Base-by-base conservation (phyloP, 371 early-diverging fungal species). In the Fennellomyces sp. region DNA sequence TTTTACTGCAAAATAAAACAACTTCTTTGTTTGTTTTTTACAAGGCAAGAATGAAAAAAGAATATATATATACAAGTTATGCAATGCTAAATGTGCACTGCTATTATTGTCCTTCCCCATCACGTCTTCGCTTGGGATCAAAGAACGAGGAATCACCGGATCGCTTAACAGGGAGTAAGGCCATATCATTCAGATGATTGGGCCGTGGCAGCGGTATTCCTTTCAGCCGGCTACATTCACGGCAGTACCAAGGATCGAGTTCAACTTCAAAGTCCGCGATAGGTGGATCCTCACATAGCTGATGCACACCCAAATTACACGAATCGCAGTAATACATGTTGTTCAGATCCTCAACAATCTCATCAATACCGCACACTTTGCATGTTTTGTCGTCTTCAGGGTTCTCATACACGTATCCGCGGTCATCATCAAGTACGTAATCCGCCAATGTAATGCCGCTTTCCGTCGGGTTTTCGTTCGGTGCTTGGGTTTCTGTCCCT, bases 191-290 rank as follows among this genome's bases (percentile, higher is more conserved):
- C 48, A 47, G 21, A 19, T 48, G 19, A 5, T 17, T 45, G 58
- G 12, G 55, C 27, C 35, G 33, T 25, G 76, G 76, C 10, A 76
- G 28, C 15, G 76, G 76, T 12, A 73, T 42, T 10, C 66, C 64
- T 49, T 66, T 63, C 15, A 10, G 52, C 45, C 41, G 54, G 23
- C 61, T 56, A 29, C 81, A 81, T 6, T 63, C 60, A n/a, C 76
- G 66, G 59, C 81, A 81, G 30, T 57, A 70, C 81, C 81, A 81
- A 17, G 81, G 81, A 45, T 78, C 76, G 5, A 74, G 35, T 1
- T 75, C 52, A 6, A 64, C 63, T 57, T 81, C 81, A 27, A 62
- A 78, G 3, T 55, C 12, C 28, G 60, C 57, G 26, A 81, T 70
- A 4, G 67, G 71, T 8, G 81, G 81, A 3, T 63, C 55, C 29